Conservation (phyloP, 78 protist species). For the Speleostelium caveatum region DNA sequence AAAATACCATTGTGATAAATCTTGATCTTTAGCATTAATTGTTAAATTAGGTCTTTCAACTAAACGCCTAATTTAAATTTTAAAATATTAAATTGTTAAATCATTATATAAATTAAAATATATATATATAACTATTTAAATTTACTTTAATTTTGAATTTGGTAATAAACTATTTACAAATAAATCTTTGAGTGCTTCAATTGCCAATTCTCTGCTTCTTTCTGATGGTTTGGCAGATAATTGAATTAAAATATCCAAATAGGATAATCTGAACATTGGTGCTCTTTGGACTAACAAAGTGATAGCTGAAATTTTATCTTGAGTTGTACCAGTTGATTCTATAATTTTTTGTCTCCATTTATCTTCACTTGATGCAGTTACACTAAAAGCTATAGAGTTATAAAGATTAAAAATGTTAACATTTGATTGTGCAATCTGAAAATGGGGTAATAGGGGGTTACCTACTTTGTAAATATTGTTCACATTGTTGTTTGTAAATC, state of each 20-base stretch:
- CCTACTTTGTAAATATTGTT: constrained; percentile 4
- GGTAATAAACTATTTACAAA: constrained; percentile 63
- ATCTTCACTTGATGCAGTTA: constrained; percentile 38
- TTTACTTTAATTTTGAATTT: constrained; percentile 61
- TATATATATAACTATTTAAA: background rate
- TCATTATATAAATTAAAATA: background rate
- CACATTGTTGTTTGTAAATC: background rate
- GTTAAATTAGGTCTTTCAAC: constrained; percentile 5
- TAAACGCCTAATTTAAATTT: constrained; percentile 63
- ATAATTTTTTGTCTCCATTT: constrained; percentile 63
- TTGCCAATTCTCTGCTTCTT: constrained; percentile 75
- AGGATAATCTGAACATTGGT: constrained; percentile 37
- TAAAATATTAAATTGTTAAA: too few relatives aligned
- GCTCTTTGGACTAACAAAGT: constrained; percentile 21
- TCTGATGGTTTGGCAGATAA: constrained; percentile 63
- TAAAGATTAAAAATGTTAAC: background rate
- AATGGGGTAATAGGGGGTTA: background rate
- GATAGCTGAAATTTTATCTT: constrained; percentile 64
- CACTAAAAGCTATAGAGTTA: constrained; percentile 13
- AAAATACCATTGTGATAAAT: constrained; percentile 72
- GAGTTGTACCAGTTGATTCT: constrained; percentile 55
- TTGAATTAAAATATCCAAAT: constrained; percentile 42
- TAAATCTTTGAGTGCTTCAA: constrained; percentile 60
- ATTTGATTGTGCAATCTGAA: background rate
- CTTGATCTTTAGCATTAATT: constrained; percentile 3